phyloP scores from a whole-genome alignment of 805 yeast species.

The Candida corydali region DNA sequence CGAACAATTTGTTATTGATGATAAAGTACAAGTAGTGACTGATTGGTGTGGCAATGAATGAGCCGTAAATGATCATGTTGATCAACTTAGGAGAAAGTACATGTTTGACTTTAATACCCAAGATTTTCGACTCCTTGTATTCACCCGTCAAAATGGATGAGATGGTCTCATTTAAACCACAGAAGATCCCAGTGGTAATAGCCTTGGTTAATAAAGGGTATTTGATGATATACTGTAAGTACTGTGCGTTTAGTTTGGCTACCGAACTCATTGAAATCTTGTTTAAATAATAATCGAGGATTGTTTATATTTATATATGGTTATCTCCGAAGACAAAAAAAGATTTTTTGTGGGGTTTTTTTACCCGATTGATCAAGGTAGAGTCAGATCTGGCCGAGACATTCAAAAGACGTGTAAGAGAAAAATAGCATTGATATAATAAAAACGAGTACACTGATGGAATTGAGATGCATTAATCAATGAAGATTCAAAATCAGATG shows the following conservation, averaged over 20 bases:
- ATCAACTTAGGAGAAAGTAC: slow-evolving; percentile 43
- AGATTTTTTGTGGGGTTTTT: not conserved
- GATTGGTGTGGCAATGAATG: slow-evolving; percentile 52
- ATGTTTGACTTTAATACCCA: slow-evolving; percentile 28
- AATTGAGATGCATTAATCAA: no score
- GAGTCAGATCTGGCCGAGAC: not conserved
- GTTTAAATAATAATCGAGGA: not conserved
- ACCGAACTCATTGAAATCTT: not conserved
- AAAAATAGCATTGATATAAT: no score
- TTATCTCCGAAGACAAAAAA: slow-evolving; percentile 1
- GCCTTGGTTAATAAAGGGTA: slow-evolving; percentile 60
- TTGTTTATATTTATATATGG: not conserved
- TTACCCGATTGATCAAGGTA: not conserved
- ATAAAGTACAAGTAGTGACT: slow-evolving; percentile 50
- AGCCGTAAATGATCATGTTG: slow-evolving; percentile 54
- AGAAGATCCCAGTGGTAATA: slow-evolving; percentile 51
- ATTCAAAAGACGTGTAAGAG: no score
- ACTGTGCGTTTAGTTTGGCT: slow-evolving; percentile 19
- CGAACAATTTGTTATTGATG: slow-evolving; percentile 43
- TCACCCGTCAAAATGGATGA: slow-evolving; percentile 52
- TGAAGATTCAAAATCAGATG: no score
- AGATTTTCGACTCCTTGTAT: slow-evolving; percentile 17
- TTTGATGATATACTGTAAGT: slow-evolving; percentile 35
- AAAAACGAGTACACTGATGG: no score
- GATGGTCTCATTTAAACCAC: slow-evolving; percentile 53